Percentiles rank a stretch among this genome's conserved stretches.
phyloP scores from a whole-genome alignment of 495 filamentous ascomycete genomes.

The Massariosphaeria phaeospora region DNA sequence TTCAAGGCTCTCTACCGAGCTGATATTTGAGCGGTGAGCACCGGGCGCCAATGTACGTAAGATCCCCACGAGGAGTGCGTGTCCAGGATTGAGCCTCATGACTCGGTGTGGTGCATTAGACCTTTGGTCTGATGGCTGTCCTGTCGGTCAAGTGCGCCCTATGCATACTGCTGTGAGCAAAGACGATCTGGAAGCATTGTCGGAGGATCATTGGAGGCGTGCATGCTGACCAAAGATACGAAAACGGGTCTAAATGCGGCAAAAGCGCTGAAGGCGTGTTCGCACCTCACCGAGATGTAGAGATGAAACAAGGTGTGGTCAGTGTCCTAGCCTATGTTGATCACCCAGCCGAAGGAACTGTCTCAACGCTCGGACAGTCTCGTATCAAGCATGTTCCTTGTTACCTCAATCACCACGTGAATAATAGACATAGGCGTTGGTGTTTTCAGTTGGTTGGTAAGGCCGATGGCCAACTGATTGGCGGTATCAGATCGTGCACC shows the following conservation, averaged over 20 bases:
- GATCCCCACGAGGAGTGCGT: neutral
- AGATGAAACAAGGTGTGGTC: neutral
- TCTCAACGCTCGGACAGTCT: neutral
- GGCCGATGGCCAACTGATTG: no score
- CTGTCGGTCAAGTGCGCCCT: neutral
- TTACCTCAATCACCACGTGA: neutral
- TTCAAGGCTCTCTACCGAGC: neutral
- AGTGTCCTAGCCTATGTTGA: neutral
- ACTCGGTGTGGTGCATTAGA: neutral
- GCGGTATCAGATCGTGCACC: neutral
- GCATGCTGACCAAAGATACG: neutral
- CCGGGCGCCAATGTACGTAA: neutral
- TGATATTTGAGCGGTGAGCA: neutral
- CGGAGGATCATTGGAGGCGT: neutral
- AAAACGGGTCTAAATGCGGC: neutral
- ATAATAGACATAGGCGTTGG: neutral
- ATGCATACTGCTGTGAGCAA: neutral
- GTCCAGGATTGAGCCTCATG: neutral
- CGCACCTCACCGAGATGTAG: no score
- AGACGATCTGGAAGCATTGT: neutral
- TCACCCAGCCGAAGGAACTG: neutral
- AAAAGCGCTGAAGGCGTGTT: no score
- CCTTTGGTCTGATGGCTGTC: neutral
- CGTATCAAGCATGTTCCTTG: neutral
- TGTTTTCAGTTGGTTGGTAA: no score